Conservation (phyloP, 352 stramenopile genomes). For the Pythium aquatile region DNA sequence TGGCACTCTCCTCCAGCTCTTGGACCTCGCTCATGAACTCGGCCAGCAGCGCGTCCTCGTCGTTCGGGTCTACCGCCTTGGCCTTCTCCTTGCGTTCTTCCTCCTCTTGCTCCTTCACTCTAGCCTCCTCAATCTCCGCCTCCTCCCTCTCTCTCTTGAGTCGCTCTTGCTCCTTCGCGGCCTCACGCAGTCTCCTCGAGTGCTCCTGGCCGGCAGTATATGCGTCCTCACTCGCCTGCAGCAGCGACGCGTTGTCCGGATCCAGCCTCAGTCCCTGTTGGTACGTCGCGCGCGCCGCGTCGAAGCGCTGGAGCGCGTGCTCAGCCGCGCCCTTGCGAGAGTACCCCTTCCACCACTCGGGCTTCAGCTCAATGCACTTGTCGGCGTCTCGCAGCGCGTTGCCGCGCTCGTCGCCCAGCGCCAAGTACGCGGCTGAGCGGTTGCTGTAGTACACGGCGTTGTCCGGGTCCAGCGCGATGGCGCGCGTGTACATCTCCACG, state of each 20-base stretch:
- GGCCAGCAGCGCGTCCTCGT: slow-evolving; percentile 65
- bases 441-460: slow-evolving; percentile 88
- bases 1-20: slow-evolving; percentile 70
- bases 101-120: slow-evolving; percentile 17
- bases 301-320: slow-evolving; percentile 72
- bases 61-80: slow-evolving; percentile 17
- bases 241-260: slow-evolving; percentile 68
- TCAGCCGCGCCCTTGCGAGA: slow-evolving; percentile 80
- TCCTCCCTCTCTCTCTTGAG: slow-evolving; percentile 38
- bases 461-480: slow-evolving; percentile 80
- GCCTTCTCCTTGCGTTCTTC: slow-evolving; percentile 27
- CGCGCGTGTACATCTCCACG: slow-evolving; percentile 82
- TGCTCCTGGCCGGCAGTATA: slow-evolving; percentile 71
- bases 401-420: slow-evolving; percentile 72
- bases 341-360: slow-evolving; percentile 88
- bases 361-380: slow-evolving; percentile 69
- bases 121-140: slow-evolving; percentile 8
- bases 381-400: slow-evolving; percentile 82
- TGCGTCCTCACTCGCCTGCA: slow-evolving; percentile 65
- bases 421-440: slow-evolving; percentile 78
- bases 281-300: slow-evolving; percentile 71
- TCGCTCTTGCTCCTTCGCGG: slow-evolving; percentile 45
- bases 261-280: slow-evolving; percentile 59
- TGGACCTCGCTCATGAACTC: slow-evolving; percentile 87
- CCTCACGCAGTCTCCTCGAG: slow-evolving; percentile 54